A percentile compares a stretch with the other conserved stretches of the same genome.
Evolutionary conservation across 345 rosid species (phyloP).

Genomic region (Anastatica hierochuntica): DNA sequence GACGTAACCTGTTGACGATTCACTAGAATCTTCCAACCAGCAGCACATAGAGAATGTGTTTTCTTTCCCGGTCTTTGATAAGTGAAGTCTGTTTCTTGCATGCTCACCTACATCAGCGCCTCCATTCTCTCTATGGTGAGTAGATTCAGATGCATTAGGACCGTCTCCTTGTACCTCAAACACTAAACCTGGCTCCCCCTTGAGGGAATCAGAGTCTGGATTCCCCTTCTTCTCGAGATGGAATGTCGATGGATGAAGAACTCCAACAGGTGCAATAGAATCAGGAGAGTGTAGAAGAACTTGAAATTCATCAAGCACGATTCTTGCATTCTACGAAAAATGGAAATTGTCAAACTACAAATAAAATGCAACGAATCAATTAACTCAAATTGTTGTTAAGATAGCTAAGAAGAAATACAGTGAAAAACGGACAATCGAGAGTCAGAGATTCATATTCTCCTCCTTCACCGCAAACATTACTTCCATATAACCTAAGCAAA

Average conservation of each 20-base stretch:
- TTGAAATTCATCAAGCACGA: slow-evolving; percentile 72
- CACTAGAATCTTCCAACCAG: slow-evolving; percentile 54
- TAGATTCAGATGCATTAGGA: slow-evolving; percentile 25
- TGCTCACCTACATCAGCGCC: slow-evolving; percentile 30
- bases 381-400: background rate
- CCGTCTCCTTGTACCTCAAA: slow-evolving; percentile 55
- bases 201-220: slow-evolving; percentile 15
- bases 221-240: slow-evolving; percentile 61
- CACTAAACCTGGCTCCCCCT: slow-evolving; percentile 36
- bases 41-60: slow-evolving; percentile 62
- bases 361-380: background rate
- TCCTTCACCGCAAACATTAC: slow-evolving; percentile 97
- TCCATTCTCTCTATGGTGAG: slow-evolving; percentile 22
- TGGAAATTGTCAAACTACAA: background rate
- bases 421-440: slow-evolving; percentile 90
- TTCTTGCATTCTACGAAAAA: slow-evolving; percentile 55
- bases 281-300: slow-evolving; percentile 70
- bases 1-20: slow-evolving; percentile 52
- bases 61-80: slow-evolving; percentile 46
- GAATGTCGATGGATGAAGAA: slow-evolving; percentile 67
- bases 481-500: slow-evolving; percentile 60
- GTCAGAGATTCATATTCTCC: slow-evolving; percentile 96
- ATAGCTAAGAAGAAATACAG: slow-evolving; percentile 34
- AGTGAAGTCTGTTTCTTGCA: slow-evolving; percentile 31
- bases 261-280: slow-evolving; percentile 89